These are phyloP conservation scores for Rhizophagus clarus DNA, from an alignment of 192 early-diverging fungal species.

Conservation along the genomic window DNA sequence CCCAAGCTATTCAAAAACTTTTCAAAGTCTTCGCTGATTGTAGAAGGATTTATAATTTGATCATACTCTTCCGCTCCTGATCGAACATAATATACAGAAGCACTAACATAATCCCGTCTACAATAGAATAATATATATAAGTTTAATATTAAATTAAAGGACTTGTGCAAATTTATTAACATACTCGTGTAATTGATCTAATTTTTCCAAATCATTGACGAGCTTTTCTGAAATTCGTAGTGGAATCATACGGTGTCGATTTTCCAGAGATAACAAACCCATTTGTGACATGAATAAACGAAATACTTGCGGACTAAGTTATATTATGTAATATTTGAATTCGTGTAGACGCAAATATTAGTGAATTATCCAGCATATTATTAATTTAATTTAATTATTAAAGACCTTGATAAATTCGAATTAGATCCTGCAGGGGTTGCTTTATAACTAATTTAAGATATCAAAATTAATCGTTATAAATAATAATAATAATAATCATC, in stretches of 20 bases:
- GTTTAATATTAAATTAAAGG: background rate
- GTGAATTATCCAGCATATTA: background rate
- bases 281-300: conserved; percentile 66
- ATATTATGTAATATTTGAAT: background rate
- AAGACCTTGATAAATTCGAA: conserved; percentile 34
- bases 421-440: conserved; percentile 31
- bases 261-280: conserved; percentile 65
- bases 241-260: conserved; percentile 60
- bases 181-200: conserved; percentile 72
- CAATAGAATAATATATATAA: background rate
- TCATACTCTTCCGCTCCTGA: conserved; percentile 53
- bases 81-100: conserved; percentile 64
- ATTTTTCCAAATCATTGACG: conserved; percentile 60
- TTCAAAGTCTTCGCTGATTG: conserved; percentile 61
- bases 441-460: conserved; percentile 29
- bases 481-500: background rate
- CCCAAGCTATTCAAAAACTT: conserved; percentile 71
- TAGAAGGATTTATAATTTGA: conserved; percentile 52
- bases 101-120: conserved; percentile 71
- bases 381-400: background rate
- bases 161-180: background rate
- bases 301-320: conserved; percentile 51
- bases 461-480: background rate
- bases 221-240: conserved; percentile 65
- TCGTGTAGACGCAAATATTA: background rate